Evolutionary conservation across 257 asterid species (phyloP), one percentile per base, ranked within the genome.

Genomic region (Cinchona pubescens): DNA sequence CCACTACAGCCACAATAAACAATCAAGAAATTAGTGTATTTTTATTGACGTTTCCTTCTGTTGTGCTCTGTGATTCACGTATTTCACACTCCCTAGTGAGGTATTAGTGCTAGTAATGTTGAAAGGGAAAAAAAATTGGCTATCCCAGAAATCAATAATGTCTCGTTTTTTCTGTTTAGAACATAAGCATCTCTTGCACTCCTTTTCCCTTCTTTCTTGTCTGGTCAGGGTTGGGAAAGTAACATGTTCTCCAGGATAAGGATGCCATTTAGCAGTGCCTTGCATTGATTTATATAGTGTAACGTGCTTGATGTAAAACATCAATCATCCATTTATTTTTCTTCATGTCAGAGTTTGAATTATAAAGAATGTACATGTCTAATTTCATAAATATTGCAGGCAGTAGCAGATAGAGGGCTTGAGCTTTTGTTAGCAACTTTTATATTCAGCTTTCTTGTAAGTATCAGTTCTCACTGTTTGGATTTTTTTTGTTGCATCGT

Each of bases 391-490:
- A 51, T 83, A 78, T 63, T 89, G 91, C 93, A 95, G 99, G 97
- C 88, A 69, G 85, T 95, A 79, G 92, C 96, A 74, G 98, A 91
- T 79, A 87, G 96, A 82, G 98, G 99, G 78, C 87, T 91, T 60
- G 98, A 91, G 90, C 96, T 95, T 76, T 86, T 95, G 61, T 87
- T 96, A 6, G 82, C 94, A 38, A 87, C 98, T 4, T 81, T 90
- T 69, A 67, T 88, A 75, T 88, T 88, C 86, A 91, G 96, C 73
- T 72, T 86, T 69, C 58, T 90, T 69, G 98, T 95, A 86, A 86
- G 98, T 88, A 72, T 53, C 77, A 48, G 58, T 55, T 53, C 71
- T 72, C 42, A 13, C 55, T 12, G 3, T n/a, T 25, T 60, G 40
- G 7, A 16, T 30, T 12, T 38, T 12, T 68, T 34, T 72, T 60